Evolutionary conservation across 768 basidiomycete genomes (phyloP).

Genomic region (Boletus pseudo-olivaceus): DNA sequence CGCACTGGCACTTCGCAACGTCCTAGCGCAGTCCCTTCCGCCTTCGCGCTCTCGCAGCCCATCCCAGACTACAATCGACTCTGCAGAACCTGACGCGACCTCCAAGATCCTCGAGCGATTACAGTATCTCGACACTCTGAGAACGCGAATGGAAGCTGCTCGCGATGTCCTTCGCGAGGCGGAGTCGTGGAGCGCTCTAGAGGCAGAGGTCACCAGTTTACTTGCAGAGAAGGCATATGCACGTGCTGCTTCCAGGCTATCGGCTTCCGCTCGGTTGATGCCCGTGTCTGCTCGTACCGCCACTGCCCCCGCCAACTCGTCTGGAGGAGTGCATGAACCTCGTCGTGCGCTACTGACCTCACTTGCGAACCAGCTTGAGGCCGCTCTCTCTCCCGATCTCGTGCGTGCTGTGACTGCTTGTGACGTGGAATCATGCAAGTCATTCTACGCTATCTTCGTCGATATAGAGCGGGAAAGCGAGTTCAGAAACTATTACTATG

Average conservation of each 20-base stretch:
- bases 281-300: constrained; percentile 89
- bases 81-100: constrained; percentile 42
- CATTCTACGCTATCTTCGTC: constrained; percentile 83
- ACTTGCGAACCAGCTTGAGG: constrained; percentile 94
- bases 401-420: constrained; percentile 80
- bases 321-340: constrained; percentile 57
- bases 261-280: constrained; percentile 87
- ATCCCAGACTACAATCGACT: background rate
- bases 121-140: constrained; percentile 79
- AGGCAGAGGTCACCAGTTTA: constrained; percentile 86
- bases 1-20: constrained; percentile 69
- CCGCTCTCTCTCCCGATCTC: constrained; percentile 84
- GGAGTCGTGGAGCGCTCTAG: constrained; percentile 94
- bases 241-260: constrained; percentile 89
- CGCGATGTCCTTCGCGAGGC: constrained; percentile 91
- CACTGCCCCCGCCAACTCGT: constrained; percentile 37
- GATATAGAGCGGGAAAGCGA: constrained; percentile 90
- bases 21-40: constrained; percentile 55
- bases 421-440: constrained; percentile 70
- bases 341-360: constrained; percentile 84
- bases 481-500: constrained; percentile 93
- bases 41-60: constrained; percentile 8
- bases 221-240: constrained; percentile 74
- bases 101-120: constrained; percentile 69
- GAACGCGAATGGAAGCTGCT: constrained; percentile 81